Percentiles rank a stretch among this genome's conserved stretches.
Conservation (phyloP, 345 rosid genomes). For the Pistacia vera region DNA sequence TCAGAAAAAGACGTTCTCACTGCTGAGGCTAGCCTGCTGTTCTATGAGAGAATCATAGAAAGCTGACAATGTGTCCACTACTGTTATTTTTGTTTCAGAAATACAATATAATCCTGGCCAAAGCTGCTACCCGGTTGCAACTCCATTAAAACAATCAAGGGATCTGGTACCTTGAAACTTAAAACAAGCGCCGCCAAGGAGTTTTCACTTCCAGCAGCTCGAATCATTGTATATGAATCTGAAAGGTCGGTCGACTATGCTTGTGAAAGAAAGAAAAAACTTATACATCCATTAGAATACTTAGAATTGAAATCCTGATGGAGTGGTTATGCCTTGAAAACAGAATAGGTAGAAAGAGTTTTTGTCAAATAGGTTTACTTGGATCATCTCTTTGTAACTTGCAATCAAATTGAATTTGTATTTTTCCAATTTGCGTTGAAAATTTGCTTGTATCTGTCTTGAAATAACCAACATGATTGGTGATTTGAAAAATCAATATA, state of each 20-base stretch:
- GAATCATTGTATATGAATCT: neutral
- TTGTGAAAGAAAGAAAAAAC: neutral
- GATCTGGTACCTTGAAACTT: neutral
- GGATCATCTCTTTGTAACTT: neutral
- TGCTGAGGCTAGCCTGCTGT: conserved; percentile 89
- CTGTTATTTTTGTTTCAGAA: neutral
- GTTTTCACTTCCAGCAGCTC: neutral
- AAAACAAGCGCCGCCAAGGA: neutral
- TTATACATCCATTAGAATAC: neutral
- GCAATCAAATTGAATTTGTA: neutral
- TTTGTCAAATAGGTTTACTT: neutral
- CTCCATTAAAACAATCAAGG: neutral
- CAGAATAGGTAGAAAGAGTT: neutral
- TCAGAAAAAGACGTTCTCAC: conserved; percentile 71
- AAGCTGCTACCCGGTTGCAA: neutral
- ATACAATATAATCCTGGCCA: neutral
- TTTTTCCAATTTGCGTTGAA: too few relatives aligned
- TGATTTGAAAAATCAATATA: too few relatives aligned
- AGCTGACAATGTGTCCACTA: conserved; percentile 14
- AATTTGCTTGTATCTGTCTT: too few relatives aligned
- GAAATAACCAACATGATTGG: too few relatives aligned
- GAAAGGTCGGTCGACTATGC: neutral
- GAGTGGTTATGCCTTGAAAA: neutral
- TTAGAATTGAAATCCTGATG: neutral
- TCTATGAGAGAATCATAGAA: conserved; percentile 59